phyloP scores from a whole-genome alignment of 805 yeast species.

The Metschnikowia henanensis region DNA sequence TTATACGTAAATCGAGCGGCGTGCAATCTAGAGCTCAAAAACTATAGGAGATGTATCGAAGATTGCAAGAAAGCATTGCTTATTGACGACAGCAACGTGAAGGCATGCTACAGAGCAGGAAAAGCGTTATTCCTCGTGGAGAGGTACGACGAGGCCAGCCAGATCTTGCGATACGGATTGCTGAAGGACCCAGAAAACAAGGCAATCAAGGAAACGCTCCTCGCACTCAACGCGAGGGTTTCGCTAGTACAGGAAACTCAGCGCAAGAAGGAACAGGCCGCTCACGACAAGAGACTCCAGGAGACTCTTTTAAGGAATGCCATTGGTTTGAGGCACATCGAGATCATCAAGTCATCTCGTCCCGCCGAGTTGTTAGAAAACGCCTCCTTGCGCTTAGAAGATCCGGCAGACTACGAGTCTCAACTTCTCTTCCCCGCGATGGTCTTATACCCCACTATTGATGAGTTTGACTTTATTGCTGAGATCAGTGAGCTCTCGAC shows the following conservation, averaged over 20 bases:
- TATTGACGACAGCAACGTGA: conserved; percentile 66
- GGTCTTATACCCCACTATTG: conserved; percentile 77
- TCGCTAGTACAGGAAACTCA: conserved; percentile 24
- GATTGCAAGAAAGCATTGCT: conserved; percentile 76
- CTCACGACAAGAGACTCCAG: conserved; percentile 41
- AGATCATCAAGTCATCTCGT: conserved; percentile 46
- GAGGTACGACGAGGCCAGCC: conserved; percentile 68
- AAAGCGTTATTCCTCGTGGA: conserved; percentile 73
- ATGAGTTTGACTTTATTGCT: conserved; percentile 81
- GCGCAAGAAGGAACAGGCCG: conserved; percentile 38
- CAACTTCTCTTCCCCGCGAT: conserved; percentile 81
- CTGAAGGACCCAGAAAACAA: conserved; percentile 58
- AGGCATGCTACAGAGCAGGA: conserved; percentile 85
- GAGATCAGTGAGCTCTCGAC: conserved; percentile 73
- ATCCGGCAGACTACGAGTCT: conserved; percentile 66
- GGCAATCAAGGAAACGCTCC: conserved; percentile 49
- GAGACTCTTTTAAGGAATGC: conserved; percentile 55
- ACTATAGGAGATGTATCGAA: conserved; percentile 81
- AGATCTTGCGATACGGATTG: conserved; percentile 64
- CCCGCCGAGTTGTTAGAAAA: conserved; percentile 58
- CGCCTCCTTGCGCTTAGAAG: conserved; percentile 58
- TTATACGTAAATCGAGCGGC: conserved; percentile 86
- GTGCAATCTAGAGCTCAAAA: conserved; percentile 81
- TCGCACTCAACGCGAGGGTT: conserved; percentile 41
- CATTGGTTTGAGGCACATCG: conserved; percentile 56